Evolutionary conservation across 129 eudicot species (phyloP).

Genomic region (Erigeron canadensis): DNA sequence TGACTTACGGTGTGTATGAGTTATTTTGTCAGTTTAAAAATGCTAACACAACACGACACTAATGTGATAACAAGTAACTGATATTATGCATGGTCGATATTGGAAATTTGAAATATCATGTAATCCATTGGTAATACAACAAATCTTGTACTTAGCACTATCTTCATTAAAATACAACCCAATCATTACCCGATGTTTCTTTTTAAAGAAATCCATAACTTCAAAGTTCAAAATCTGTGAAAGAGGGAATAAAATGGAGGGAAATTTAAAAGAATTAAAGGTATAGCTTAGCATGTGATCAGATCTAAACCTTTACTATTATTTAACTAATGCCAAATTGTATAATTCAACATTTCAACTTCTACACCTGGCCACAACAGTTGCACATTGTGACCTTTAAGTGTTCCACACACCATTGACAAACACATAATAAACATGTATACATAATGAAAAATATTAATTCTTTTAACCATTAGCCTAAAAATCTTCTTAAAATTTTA

Average conservation of each 20-base stretch:
- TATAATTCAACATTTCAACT: slow-evolving; percentile 17
- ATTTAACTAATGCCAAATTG: slow-evolving; percentile 16
- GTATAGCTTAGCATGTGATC: slow-evolving; percentile 31
- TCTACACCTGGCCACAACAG: slow-evolving; percentile 26
- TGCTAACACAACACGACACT: no score
- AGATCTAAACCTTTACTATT: slow-evolving; percentile 22
- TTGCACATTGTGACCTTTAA: slow-evolving; percentile 26
- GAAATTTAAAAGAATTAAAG: slow-evolving; percentile 23
- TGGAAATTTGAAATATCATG: no score
- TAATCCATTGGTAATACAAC: no score
- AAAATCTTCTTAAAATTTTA: no score
- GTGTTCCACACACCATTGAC: slow-evolving; percentile 34
- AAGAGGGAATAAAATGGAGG: slow-evolving; percentile 27
- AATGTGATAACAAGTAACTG: no score
- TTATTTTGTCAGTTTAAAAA: no score
- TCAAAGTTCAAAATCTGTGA: slow-evolving; percentile 3
- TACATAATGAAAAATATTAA: no score
- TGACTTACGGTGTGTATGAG: no score
- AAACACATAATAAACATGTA: no score
- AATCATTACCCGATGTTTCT: slow-evolving; percentile 3
- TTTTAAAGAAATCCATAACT: slow-evolving; percentile 17
- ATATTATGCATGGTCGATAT: no score
- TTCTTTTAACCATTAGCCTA: no score
- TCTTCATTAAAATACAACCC: not conserved
- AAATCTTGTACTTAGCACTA: not conserved